Evolutionary conservation across 2,329 filamentous ascomycete genomes (phyloP), one percentile per base, ranked within the genome.

Genomic region (Orbilia blumenaviensis): DNA sequence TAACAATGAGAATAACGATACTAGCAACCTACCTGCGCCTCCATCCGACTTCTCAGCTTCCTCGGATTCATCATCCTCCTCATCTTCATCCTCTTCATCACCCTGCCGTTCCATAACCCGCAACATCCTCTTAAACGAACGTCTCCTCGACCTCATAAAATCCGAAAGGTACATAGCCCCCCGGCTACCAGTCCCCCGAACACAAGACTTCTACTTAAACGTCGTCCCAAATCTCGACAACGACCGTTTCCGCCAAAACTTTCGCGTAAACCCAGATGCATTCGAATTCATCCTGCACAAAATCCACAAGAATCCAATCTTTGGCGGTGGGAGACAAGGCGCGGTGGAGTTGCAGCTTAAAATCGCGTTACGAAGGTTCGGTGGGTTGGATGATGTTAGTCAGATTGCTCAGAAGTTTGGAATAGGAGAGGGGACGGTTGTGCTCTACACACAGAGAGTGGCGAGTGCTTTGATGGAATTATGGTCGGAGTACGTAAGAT

Each of bases 161-260:
- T 56, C 52, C 1, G 52, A 56, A 56, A 21, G 52, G 14, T 56
- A 56, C 52, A 21, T 56, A 0, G 52, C 52, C 2, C 52, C 52
- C 1, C 52, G 52, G 3, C 32, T 56, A 2, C 32, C 52, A 16
- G 9, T 56, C 52, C 52, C 52, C 18, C 32, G 32, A 18, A 23
- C 52, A 29, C 52, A 25, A 23, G 52, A n/a, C 8, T 56, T 56
- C 32, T 56, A 56, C 52, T 32, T 56, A 14, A 25, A 36, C 32
- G 52, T 56, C 23, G 52, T 56, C 52, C 52, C 52, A 25, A 21
- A 56, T 18, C 32, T 56, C 9, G 52, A 56, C 10, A 25, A 10
- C 32, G 16, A 38, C 32, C 52, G 52, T 25, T 56, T 56, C 52
- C 52, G 52, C 32, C 52, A 56, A 38, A 56, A 56, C 52, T 56